Percentiles rank a stretch among this genome's conserved stretches.
Conservation (phyloP, 306 rosid genomes). For the Prunus dulcis region DNA sequence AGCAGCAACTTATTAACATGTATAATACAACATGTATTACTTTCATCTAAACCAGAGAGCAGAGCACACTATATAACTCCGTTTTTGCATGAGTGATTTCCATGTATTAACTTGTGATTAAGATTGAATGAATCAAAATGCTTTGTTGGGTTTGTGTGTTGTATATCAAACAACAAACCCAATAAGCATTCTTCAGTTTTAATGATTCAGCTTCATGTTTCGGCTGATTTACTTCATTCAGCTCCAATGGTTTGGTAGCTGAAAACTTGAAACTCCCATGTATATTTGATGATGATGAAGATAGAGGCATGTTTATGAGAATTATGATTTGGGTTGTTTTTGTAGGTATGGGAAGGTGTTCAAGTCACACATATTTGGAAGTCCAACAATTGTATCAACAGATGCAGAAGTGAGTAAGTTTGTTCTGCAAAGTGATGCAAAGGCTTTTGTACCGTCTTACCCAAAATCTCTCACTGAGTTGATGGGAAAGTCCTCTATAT, state of each 20-base stretch:
- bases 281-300: not conserved
- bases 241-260: not conserved
- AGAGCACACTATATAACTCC: not conserved
- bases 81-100: not conserved
- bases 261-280: not conserved
- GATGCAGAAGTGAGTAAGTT: conserved; percentile 87
- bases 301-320: not conserved
- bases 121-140: not conserved
- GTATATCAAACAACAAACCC: not conserved
- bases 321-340: not conserved
- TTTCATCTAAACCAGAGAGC: not conserved
- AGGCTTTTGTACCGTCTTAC: conserved; percentile 83
- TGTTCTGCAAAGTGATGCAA: conserved; percentile 89
- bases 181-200: not conserved
- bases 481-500: conserved; percentile 94
- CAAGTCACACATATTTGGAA: conserved; percentile 95
- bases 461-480: conserved; percentile 80
- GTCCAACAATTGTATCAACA: conserved; percentile 78
- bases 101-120: not conserved
- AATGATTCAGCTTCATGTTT: not conserved
- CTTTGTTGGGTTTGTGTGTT: not conserved
- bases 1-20: not conserved
- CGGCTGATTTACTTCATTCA: not conserved
- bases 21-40: not conserved
- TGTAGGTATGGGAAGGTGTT: conserved; percentile 92